Conservation (phyloP, 2,329 filamentous ascomycete species). For the Endoconidiophora polonica region DNA sequence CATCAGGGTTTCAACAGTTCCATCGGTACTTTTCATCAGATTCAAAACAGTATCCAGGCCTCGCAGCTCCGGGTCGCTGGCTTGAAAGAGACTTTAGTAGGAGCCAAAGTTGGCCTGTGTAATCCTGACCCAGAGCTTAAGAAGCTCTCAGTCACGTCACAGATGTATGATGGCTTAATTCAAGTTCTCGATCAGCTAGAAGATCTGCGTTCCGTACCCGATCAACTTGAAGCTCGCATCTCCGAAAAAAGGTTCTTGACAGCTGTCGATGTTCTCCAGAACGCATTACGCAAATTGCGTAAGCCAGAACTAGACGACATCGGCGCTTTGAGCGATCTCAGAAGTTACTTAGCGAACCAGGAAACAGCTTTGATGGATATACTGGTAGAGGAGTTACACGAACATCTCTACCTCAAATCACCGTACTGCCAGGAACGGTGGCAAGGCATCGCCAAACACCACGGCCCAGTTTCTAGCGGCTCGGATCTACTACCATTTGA, state of each 20-base stretch:
- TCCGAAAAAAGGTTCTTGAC: constrained; percentile 91
- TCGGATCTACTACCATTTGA: constrained; percentile 38
- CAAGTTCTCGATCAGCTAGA: constrained; percentile 73
- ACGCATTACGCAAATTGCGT: constrained; percentile 65
- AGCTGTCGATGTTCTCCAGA: constrained; percentile 82
- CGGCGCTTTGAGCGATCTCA: constrained; percentile 69
- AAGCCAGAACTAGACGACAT: constrained; percentile 85
- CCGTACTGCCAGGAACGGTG: constrained; percentile 94
- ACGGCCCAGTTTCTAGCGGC: constrained; percentile 35
- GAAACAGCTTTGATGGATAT: constrained; percentile 87
- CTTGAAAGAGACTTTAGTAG: constrained; percentile 67
- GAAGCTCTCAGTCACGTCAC: constrained; percentile 71
- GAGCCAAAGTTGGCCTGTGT: constrained; percentile 66
- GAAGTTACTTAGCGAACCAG: constrained; percentile 81
- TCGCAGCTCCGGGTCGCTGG: constrained; percentile 73
- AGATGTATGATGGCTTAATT: constrained; percentile 79
- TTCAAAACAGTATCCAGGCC: constrained; percentile 77
- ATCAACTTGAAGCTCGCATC: constrained; percentile 83
- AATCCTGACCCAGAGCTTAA: constrained; percentile 81
- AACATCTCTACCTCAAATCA: constrained; percentile 92
- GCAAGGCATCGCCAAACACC: constrained; percentile 62
- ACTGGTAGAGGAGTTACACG: constrained; percentile 89
- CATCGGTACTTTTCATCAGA: constrained; percentile 97
- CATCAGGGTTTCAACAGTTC: constrained; percentile 99
- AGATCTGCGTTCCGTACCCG: constrained; percentile 73